A percentile compares a stretch with the other conserved stretches of the same genome.
These are phyloP conservation scores for Phaeosphaeriaceae sp. DNA, from an alignment of 2,329 filamentous ascomycete genomes.

Conservation along the genomic window DNA sequence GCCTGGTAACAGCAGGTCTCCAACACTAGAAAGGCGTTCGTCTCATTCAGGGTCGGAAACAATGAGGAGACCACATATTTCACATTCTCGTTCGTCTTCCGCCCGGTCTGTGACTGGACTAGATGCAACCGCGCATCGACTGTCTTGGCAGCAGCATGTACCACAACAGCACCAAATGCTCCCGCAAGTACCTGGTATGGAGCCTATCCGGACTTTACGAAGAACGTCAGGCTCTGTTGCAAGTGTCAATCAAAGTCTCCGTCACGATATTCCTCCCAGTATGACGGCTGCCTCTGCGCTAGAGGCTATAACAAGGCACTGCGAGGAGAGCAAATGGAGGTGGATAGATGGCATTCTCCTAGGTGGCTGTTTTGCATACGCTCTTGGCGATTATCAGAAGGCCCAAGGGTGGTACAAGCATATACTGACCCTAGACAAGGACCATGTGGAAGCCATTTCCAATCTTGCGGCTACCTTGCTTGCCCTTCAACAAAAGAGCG, in stretches of 20 bases:
- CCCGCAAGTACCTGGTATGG: slow-evolving; percentile 28
- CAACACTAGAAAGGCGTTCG: slow-evolving; percentile 45
- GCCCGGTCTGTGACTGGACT: slow-evolving; percentile 30
- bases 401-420: slow-evolving; percentile 77
- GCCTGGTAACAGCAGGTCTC: slow-evolving; percentile 25
- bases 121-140: slow-evolving; percentile 24
- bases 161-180: slow-evolving; percentile 29
- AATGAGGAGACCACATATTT: slow-evolving; percentile 25
- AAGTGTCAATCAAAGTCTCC: slow-evolving; percentile 33
- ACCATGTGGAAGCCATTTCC: slow-evolving; percentile 89
- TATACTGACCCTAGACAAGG: slow-evolving; percentile 64
- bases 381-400: slow-evolving; percentile 81
- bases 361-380: slow-evolving; percentile 90
- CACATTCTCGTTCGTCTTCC: slow-evolving; percentile 40
- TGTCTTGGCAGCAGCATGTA: slow-evolving; percentile 35
- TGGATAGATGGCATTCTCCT: slow-evolving; percentile 95
- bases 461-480: slow-evolving; percentile 91
- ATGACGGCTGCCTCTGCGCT: slow-evolving; percentile 47
- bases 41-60: slow-evolving; percentile 29
- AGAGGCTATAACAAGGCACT: slow-evolving; percentile 45
- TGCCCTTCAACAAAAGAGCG: slow-evolving; percentile 78
- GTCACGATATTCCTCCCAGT: slow-evolving; percentile 39
- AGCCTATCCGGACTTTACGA: slow-evolving; percentile 38
- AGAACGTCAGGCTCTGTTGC: slow-evolving; percentile 44
- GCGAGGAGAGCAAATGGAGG: slow-evolving; percentile 50